A percentile compares a stretch with the other conserved stretches of the same genome.
Conservation (phyloP, 1,284 basidiomycete species). For the Phenoliferia sp. region DNA sequence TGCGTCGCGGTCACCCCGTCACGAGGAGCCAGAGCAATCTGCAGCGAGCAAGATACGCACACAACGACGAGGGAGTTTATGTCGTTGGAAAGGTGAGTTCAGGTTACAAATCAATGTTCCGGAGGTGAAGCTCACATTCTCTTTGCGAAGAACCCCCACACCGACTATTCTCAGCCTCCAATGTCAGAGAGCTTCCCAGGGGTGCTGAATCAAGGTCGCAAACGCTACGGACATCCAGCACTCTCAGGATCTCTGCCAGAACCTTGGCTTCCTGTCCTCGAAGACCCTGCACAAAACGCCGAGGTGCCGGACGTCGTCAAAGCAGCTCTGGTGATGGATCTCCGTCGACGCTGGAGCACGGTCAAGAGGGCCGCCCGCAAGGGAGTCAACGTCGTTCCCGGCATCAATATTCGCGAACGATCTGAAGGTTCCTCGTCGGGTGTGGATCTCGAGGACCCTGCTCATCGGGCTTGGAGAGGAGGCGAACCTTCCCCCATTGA, state of each 20-base stretch:
- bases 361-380: constrained; percentile 23
- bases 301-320: constrained; percentile 26
- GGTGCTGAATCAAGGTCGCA: constrained; percentile 80
- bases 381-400: background rate
- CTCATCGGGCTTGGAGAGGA: background rate
- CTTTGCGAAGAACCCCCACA: constrained; percentile 64
- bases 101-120: background rate
- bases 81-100: constrained; percentile 51
- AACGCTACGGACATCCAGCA: constrained; percentile 85
- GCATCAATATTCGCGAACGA: background rate
- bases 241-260: constrained; percentile 78
- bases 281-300: background rate
- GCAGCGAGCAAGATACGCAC: constrained; percentile 74
- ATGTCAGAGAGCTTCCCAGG: constrained; percentile 90
- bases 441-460: background rate
- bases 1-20: constrained; percentile 73
- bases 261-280: constrained; percentile 69
- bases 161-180: constrained; percentile 91
- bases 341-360: constrained; percentile 26
- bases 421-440: background rate
- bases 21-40: constrained; percentile 82
- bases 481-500: background rate
- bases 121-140: background rate
- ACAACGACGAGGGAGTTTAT: constrained; percentile 90
- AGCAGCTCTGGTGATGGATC: constrained; percentile 30